Conservation (phyloP, 2,329 filamentous ascomycete genomes). For the Plenodomus biglobosus region DNA sequence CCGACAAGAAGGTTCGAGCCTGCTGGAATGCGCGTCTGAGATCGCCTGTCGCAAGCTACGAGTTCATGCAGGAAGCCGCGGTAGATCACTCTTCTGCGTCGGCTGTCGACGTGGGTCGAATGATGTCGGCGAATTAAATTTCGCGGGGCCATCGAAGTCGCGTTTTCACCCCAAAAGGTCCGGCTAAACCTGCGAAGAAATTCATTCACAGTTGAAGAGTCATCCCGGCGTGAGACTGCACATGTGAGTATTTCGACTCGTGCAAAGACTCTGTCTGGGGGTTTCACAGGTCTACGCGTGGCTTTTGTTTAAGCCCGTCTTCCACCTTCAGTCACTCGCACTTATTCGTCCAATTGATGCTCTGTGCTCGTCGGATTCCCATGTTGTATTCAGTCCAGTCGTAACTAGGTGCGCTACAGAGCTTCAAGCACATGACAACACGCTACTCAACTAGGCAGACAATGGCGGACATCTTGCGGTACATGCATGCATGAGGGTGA, state of each 20-base stretch:
- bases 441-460: background rate
- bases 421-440: too few relatives aligned
- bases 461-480: too few relatives aligned
- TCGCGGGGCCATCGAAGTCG: background rate
- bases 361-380: too few relatives aligned
- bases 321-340: too few relatives aligned
- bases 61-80: slow-evolving; percentile 21
- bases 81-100: slow-evolving; percentile 3
- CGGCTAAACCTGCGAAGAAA: background rate
- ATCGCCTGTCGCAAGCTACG: slow-evolving; percentile 4
- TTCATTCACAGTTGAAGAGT: background rate
- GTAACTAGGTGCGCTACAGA: too few relatives aligned
- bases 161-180: background rate
- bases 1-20: background rate
- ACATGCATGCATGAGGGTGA: too few relatives aligned
- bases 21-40: background rate
- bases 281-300: too few relatives aligned
- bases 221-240: background rate
- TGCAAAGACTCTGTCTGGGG: too few relatives aligned
- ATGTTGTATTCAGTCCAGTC: too few relatives aligned
- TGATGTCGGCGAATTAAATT: background rate
- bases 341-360: too few relatives aligned
- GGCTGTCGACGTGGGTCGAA: slow-evolving; percentile 5
- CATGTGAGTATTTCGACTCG: background rate
- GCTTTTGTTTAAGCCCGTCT: too few relatives aligned